Evolutionary conservation across 768 basidiomycete species (phyloP).

Genomic region (Boletus huronensis): DNA sequence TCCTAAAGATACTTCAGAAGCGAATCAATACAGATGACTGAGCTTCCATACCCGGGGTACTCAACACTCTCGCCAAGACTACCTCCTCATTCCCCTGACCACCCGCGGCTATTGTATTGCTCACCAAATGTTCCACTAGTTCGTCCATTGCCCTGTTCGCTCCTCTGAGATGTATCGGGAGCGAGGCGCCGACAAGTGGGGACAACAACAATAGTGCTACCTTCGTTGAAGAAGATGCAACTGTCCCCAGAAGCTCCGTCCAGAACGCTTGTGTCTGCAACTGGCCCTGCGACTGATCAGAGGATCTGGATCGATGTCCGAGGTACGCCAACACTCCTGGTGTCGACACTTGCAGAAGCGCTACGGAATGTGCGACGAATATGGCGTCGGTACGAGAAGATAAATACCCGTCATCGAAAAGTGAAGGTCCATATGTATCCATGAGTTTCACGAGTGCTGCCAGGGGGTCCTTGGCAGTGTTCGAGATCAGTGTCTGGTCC

Average conservation of each 20-base stretch:
- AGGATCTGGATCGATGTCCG: constrained; percentile 13
- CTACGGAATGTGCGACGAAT: constrained; percentile 36
- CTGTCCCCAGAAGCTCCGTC: constrained; percentile 37
- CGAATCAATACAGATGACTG: neutral
- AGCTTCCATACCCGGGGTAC: constrained; percentile 15
- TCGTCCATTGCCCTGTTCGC: constrained; percentile 42
- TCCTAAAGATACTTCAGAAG: constrained; percentile 8
- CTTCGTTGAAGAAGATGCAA: constrained; percentile 34
- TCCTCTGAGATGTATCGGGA: constrained; percentile 49
- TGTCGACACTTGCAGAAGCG: constrained; percentile 40
- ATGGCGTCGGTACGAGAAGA: constrained; percentile 44
- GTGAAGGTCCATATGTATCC: constrained; percentile 46
- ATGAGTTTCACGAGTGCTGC: constrained; percentile 39
- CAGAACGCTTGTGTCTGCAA: constrained; percentile 19
- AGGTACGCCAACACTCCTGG: constrained; percentile 53
- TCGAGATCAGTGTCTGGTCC: neutral
- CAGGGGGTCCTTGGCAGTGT: constrained; percentile 21
- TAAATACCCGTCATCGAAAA: constrained; percentile 46
- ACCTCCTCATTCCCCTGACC: neutral
- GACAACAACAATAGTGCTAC: constrained; percentile 40
- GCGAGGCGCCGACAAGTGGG: constrained; percentile 34
- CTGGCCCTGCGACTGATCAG: constrained; percentile 6
- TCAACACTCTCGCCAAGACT: constrained; percentile 10
- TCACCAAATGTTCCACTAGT: constrained; percentile 30
- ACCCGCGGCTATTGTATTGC: neutral